These are phyloP conservation scores for Hypoxylon sp. DNA, from an alignment of 2,329 filamentous ascomycete species.

Conservation along the genomic window DNA sequence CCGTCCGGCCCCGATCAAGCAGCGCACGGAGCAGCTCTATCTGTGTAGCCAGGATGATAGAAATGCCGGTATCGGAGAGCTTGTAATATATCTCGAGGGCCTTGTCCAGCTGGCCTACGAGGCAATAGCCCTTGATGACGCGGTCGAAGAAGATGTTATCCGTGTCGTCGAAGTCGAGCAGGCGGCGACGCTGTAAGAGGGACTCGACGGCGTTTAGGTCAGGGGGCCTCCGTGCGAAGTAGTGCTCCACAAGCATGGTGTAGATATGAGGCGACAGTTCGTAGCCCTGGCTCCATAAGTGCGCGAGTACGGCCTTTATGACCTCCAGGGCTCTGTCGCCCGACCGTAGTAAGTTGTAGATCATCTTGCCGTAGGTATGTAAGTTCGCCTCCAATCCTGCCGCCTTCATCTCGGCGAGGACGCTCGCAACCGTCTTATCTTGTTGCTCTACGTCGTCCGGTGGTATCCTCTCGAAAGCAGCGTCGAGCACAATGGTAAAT, in stretches of 20 bases:
- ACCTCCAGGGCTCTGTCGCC: slow-evolving; percentile 59
- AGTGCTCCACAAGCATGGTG: slow-evolving; percentile 78
- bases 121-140: slow-evolving; percentile 73
- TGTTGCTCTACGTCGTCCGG: slow-evolving; percentile 60
- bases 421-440: slow-evolving; percentile 61
- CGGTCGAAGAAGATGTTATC: slow-evolving; percentile 63
- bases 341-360: slow-evolving; percentile 70
- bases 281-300: slow-evolving; percentile 69
- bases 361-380: slow-evolving; percentile 76
- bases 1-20: slow-evolving; percentile 36
- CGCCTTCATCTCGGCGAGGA: slow-evolving; percentile 69
- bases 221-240: slow-evolving; percentile 70
- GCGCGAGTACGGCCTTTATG: slow-evolving; percentile 70
- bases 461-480: slow-evolving; percentile 61
- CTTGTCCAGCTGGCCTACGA: slow-evolving; percentile 61
- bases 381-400: slow-evolving; percentile 70
- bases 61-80: slow-evolving; percentile 56
- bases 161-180: slow-evolving; percentile 50
- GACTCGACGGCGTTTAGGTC: slow-evolving; percentile 70
- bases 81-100: slow-evolving; percentile 64
- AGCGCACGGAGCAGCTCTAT: slow-evolving; percentile 56
- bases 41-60: slow-evolving; percentile 59
- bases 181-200: slow-evolving; percentile 65
- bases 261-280: slow-evolving; percentile 74
- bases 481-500: slow-evolving; percentile 78